Conservation (phyloP, 352 stramenopile genomes). For the Globisporangium paddicum region DNA sequence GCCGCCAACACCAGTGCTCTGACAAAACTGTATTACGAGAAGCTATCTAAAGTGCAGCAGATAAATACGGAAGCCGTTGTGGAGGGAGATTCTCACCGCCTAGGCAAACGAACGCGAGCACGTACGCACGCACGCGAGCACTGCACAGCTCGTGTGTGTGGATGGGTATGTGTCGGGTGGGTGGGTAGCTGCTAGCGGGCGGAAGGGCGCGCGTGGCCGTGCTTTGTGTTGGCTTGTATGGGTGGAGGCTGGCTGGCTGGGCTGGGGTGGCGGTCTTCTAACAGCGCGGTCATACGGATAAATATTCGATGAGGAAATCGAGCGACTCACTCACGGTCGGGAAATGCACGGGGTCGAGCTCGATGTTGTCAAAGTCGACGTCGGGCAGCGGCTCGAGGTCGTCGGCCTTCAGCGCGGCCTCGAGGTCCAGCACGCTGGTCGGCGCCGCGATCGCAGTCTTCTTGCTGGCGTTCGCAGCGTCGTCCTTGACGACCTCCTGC, state of each 20-base stretch:
- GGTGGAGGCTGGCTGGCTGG: neutral
- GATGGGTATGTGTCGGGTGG: neutral
- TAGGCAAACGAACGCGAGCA: conserved; percentile 10
- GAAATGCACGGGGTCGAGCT: conserved; percentile 39
- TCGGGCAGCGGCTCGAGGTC: conserved; percentile 36
- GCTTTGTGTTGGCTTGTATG: conserved; percentile 1
- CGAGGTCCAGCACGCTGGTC: conserved; percentile 10
- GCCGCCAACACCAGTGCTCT: conserved; percentile 9
- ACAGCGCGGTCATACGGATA: conserved; percentile 23
- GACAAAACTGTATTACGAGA: conserved; percentile 14
- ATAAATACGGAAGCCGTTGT: conserved; percentile 14
- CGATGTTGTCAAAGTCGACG: conserved; percentile 44
- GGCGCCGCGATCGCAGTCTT: neutral
- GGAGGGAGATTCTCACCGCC: conserved; percentile 4
- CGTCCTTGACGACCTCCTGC: conserved; percentile 4
- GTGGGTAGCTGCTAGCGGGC: neutral
- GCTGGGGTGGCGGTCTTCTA: neutral
- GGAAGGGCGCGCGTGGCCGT: neutral
- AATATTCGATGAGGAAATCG: conserved; percentile 62
- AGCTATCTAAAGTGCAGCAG: too few relatives aligned
- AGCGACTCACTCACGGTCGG: conserved; percentile 59
- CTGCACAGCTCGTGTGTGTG: conserved; percentile 2
- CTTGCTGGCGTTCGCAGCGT: neutral
- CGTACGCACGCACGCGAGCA: conserved; percentile 1
- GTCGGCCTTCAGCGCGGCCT: conserved; percentile 27